A percentile compares a stretch with the other conserved stretches of the same genome.
Conservation (phyloP, 2,329 filamentous ascomycete genomes). For the Xylariaceae sp. region DNA sequence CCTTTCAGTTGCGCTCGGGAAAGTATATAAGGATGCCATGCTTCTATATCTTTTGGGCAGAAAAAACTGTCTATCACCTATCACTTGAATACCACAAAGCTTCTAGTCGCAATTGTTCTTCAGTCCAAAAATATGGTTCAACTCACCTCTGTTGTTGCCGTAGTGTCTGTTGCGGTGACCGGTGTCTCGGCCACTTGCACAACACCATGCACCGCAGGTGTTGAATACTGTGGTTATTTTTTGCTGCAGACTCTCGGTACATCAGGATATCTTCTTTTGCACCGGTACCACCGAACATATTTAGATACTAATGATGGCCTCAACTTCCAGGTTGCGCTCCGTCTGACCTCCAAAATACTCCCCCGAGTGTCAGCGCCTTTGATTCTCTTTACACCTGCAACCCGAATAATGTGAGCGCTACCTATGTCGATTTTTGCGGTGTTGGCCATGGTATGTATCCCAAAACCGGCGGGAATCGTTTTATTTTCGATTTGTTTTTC, state of each 20-base stretch:
- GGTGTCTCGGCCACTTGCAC: background rate
- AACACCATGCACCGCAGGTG: background rate
- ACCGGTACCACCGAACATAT: background rate
- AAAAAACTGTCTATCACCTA: background rate
- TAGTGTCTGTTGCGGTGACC: background rate
- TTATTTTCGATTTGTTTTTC: too few species aligned
- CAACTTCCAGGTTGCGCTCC: background rate
- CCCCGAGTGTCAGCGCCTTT: background rate
- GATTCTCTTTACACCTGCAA: background rate
- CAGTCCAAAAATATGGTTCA: conserved; percentile 1
- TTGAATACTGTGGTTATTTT: background rate
- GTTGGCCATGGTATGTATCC: background rate
- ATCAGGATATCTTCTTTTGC: background rate
- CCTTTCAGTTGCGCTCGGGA: too few species aligned
- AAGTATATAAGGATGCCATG: too few species aligned
- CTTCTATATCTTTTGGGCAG: too few species aligned
- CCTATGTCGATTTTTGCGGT: background rate
- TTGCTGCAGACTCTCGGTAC: background rate
- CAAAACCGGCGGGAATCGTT: too few species aligned
- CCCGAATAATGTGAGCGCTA: background rate
- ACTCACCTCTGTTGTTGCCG: background rate
- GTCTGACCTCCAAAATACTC: background rate
- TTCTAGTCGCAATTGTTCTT: background rate
- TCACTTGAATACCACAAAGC: background rate
- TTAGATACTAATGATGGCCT: background rate